Base-by-base conservation (phyloP, 805 yeast species). In the Naumovozyma castellii region DNA sequence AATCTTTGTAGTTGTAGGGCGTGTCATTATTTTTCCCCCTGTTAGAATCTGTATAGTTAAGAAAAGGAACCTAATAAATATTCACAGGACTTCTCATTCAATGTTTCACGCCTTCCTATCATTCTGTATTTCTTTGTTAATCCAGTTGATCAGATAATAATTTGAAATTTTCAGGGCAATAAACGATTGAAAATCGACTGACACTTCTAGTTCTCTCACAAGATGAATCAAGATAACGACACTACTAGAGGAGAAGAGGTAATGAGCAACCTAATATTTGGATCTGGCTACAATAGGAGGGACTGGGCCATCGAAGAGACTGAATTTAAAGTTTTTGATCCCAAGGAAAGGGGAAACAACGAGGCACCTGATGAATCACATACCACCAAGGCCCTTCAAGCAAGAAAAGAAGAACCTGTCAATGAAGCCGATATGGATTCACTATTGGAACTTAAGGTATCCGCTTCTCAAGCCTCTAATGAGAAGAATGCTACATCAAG, bases 231-330 rank as follows among this genome's bases (percentile, higher is more conserved):
- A n/a, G n/a, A n/a, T n/a, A n/a, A n/a, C n/a, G n/a, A n/a, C n/a
- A n/a, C n/a, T n/a, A n/a, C n/a, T n/a, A n/a, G n/a, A n/a, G n/a
- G n/a, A n/a, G n/a, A n/a, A n/a, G n/a, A n/a, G n/a, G n/a, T n/a
- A n/a, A n/a, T n/a, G n/a, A n/a, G n/a, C n/a, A n/a, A n/a, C n/a
- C n/a, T n/a, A 15, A 4, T 40, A 9, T 43, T 45, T 32, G 43
- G 34, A n/a, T 32, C 20, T 14, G 46, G 46, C 2, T 41, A 40
- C 16, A 41, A 39, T 27, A 41, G 43, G 18, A 36, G 30, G 2
- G 31, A 19, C 10, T 32, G 37, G 18, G 13, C 18, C 3, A 10
- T 25, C 16, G 25, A 32, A 9, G 39, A 44, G 10, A 31, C 20
- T 12, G 22, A 29, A 15, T 39, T 35, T 10, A 17, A 35, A 15